These are phyloP conservation scores for Helicocarpus griseus DNA, from an alignment of 2,329 filamentous ascomycete species.

Conservation along the genomic window DNA sequence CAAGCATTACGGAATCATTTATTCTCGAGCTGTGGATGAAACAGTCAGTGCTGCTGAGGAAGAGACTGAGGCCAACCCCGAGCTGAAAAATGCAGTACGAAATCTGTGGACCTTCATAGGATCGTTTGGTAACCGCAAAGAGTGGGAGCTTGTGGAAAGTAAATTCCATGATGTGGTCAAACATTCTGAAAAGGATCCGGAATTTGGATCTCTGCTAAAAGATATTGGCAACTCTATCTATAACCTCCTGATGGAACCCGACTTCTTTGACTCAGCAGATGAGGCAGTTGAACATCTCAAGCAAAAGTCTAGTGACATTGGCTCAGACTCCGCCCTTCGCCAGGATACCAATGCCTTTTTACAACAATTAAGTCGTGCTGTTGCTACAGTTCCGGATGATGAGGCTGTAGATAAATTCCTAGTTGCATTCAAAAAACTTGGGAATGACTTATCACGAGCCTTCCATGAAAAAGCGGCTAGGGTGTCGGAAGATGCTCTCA, in stretches of 20 bases:
- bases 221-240: conserved; percentile 67
- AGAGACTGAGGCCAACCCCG: conserved; percentile 63
- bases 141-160: conserved; percentile 67
- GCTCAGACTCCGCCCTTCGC: conserved; percentile 56
- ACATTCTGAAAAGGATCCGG: conserved; percentile 65
- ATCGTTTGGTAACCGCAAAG: conserved; percentile 62
- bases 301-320: conserved; percentile 47
- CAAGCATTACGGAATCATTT: conserved; percentile 66
- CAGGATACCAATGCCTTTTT: conserved; percentile 66
- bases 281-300: conserved; percentile 53
- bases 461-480: conserved; percentile 58
- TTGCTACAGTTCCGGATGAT: conserved; percentile 61
- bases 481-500: conserved; percentile 63
- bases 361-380: conserved; percentile 56
- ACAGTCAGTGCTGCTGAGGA: conserved; percentile 57
- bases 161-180: conserved; percentile 61
- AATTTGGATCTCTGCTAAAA: conserved; percentile 68
- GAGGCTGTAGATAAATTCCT: conserved; percentile 60
- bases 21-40: conserved; percentile 63
- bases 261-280: conserved; percentile 70
- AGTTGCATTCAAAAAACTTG: conserved; percentile 57
- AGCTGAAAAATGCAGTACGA: conserved; percentile 62
- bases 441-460: conserved; percentile 57
- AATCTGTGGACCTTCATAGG: conserved; percentile 75
- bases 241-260: conserved; percentile 72